phyloP scores from a whole-genome alignment of 169 alveolate species.

The Eimeria nieschulzi region DNA sequence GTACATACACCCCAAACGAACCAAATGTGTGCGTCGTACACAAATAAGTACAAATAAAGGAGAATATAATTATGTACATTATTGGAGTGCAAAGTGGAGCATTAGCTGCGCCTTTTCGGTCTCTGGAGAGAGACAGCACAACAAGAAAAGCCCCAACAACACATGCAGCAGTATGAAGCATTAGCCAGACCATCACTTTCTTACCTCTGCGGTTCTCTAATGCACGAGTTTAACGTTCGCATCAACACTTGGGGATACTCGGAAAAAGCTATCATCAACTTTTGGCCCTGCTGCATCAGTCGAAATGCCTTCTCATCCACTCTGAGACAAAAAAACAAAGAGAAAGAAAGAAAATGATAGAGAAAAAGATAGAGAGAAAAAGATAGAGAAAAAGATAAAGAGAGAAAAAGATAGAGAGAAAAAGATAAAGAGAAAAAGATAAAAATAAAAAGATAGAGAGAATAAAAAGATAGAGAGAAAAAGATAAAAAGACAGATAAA shows the following conservation, averaged over 20 bases:
- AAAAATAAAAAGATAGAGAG: not conserved
- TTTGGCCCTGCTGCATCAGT: constrained; percentile 91
- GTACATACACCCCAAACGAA: constrained; percentile 12
- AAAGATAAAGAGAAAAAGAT: no score
- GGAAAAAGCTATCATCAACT: constrained; percentile 92
- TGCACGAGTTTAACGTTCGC: constrained; percentile 94
- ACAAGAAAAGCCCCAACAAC: not conserved
- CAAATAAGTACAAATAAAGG: not conserved
- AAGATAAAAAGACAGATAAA: not conserved
- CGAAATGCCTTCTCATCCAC: constrained; percentile 87
- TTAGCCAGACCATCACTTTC: not conserved
- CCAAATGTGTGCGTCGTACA: not conserved
- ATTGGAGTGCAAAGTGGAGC: not conserved
- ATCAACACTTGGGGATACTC: constrained; percentile 90
- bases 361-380: no score
- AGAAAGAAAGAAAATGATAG: not conserved
- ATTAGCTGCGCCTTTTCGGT: not conserved
- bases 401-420: no score
- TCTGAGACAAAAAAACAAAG: constrained; percentile 60
- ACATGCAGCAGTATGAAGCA: not conserved
- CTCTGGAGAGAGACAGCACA: not conserved
- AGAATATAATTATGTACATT: not conserved
- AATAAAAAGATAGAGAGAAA: not conserved
- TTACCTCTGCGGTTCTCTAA: constrained; percentile 92
- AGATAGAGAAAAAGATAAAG: no score